Conservation (phyloP, 805 yeast genomes). For the Hanseniaspora singularis region DNA sequence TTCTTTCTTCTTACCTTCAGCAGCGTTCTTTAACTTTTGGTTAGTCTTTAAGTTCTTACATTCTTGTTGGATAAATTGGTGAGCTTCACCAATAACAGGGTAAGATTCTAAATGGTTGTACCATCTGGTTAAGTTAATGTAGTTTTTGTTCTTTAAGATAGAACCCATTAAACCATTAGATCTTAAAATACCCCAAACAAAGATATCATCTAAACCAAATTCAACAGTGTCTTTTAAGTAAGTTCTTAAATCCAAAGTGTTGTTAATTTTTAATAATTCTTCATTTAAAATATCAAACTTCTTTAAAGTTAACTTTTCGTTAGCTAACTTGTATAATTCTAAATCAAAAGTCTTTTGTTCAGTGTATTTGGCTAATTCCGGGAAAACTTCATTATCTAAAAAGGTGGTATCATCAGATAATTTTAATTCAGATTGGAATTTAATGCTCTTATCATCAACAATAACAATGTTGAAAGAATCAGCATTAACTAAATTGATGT, state of each 20-base stretch:
- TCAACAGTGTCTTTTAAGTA: slow-evolving; percentile 50
- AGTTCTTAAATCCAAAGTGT: slow-evolving; percentile 75
- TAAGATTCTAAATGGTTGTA: slow-evolving; percentile 63
- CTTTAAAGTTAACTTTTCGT: slow-evolving; percentile 58
- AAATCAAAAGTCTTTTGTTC: slow-evolving; percentile 25
- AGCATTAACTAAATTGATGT: slow-evolving; percentile 43
- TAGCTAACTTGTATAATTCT: slow-evolving; percentile 49
- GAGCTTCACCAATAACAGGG: slow-evolving; percentile 54
- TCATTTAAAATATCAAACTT: slow-evolving; percentile 77
- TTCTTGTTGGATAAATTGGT: slow-evolving; percentile 59
- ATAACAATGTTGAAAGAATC: slow-evolving; percentile 48
- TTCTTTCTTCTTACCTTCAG: slow-evolving; percentile 46
- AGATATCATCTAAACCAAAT: slow-evolving; percentile 40
- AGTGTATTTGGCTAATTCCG: slow-evolving; percentile 4
- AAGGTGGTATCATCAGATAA: background rate
- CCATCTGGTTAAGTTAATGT: slow-evolving; percentile 87
- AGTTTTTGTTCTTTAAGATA: slow-evolving; percentile 70
- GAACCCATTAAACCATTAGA: slow-evolving; percentile 90
- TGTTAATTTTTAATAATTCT: slow-evolving; percentile 68
- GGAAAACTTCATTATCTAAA: slow-evolving; percentile 5
- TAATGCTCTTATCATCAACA: slow-evolving; percentile 48
- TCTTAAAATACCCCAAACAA: slow-evolving; percentile 87
- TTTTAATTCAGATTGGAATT: slow-evolving; percentile 25
- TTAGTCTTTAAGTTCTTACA: slow-evolving; percentile 56
- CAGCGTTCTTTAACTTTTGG: slow-evolving; percentile 31